Base-by-base conservation (phyloP, 164 flowering plant species). In the Liquidambar formosana region DNA sequence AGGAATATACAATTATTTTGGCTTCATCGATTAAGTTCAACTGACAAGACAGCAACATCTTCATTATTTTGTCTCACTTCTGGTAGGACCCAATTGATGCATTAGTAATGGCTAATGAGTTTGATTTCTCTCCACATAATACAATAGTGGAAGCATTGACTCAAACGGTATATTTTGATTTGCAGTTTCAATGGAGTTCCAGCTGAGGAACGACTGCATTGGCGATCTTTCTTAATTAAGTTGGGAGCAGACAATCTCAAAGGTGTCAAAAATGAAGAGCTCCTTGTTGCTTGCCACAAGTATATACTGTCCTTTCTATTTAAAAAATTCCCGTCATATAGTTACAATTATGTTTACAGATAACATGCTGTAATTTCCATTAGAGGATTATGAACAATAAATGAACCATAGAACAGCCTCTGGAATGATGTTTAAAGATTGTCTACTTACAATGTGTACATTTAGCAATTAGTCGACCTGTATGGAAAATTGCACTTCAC, bases 181-280 rank as follows among this genome's bases (percentile, higher is more conserved):
- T 86, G 67, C 82, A 95, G 99, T 11, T 95, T 89, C 73, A 89
- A 88, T 85, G 98, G 99, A 68, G 99, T 95, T 74, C 99, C 99
- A 52, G 85, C 96, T 41, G 99, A 95, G 87, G 99, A 95, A 71
- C 85, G 97, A 61, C 71, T 92, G 68, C 99, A 95, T 73, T 95
- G 99, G 98, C 73, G 99, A 73, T 85, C 99, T 45, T 95, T 95
- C 80, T 73, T 95, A 65, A 97, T 95, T 48, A 95, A 93, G 76
- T 71, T 93, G 66, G 99, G 99, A 73, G 97, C 91, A 26, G 99
- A 95, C 65, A 95, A 95, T 78, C 94, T 95, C 33, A 91, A 83
- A 79, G 96, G 97, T 61, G 89, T 82, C 6, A 95, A 91, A 80
- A 95, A 89, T 82, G 99, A 95, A 73, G 99, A 95, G 80, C 99